Base-by-base conservation (phyloP, 768 basidiomycete genomes). In the Sutorius australiensis region DNA sequence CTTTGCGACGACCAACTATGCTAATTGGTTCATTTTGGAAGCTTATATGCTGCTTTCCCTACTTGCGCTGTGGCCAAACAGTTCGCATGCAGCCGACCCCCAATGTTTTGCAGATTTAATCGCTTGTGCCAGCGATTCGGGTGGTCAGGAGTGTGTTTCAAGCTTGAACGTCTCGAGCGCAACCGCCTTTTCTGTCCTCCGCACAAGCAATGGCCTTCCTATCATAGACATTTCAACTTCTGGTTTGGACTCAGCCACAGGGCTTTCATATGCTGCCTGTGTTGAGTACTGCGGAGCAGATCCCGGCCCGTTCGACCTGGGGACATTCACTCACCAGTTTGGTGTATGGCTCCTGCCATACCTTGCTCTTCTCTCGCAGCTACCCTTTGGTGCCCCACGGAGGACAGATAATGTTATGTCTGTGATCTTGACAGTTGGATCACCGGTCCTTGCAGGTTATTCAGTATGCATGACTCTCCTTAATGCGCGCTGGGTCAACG, bases 271-370 rank as follows among this genome's bases (percentile, higher is more conserved):
- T 1, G 0, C 1, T 11, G 46, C 52, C 3, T 67, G 65, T 27
- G 2, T 5, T 12, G 0, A 10, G 0, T 14, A 32, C 16, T 67
- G 65, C 17, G 64, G 67, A 28, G 7, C 0, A 3, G 43, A 46
- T 1, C 48, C 56, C 9, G 48, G 56, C 8, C 16, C 55, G 12
- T 68, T 67, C n/a, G 31, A n/a, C 12, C 67, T 64, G 64, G n/a
- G 17, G 1, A 31, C 21, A 3, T 68, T 67, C 45, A 45, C 67
- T 0, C 73, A 75, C 42, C 65, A 75, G 42, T 77, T 73, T 56
- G 66, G 69, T 9, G 57, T 75, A 0, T 80, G 78, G 79, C 64
- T 80, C 2, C 50, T 80, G 6, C 79, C 79, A 7, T 78, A 75
- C 69, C 69, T 80, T 12, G 76, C 78, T 1, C 55, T 80, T 8